Evolutionary conservation across 371 early-diverging fungal species (phyloP).

Genomic region (Rhizomucor miehei): DNA sequence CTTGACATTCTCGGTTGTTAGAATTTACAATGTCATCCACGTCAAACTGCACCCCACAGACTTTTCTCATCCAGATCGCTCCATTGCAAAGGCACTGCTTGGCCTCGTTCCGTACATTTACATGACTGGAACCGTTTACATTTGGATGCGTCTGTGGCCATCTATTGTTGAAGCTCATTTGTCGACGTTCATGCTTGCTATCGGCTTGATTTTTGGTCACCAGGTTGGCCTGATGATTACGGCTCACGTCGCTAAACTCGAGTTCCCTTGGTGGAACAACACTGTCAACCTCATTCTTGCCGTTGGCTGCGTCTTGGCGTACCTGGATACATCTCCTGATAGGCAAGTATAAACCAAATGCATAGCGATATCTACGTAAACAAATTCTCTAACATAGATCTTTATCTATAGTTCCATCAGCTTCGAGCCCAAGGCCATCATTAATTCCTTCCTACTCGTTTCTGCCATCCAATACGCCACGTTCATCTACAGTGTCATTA

Average conservation of each 20-base stretch:
- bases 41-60: slow-evolving; percentile 36
- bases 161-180: slow-evolving; percentile 60
- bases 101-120: slow-evolving; percentile 67
- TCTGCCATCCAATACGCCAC: slow-evolving; percentile 55
- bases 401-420: slow-evolving; percentile 11
- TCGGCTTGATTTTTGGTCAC: slow-evolving; percentile 81
- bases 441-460: slow-evolving; percentile 22
- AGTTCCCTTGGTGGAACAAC: slow-evolving; percentile 73
- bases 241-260: slow-evolving; percentile 79
- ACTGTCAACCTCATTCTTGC: slow-evolving; percentile 49
- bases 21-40: slow-evolving; percentile 26
- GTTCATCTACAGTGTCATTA: slow-evolving; percentile 71
- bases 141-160: slow-evolving; percentile 77
- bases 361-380: not conserved
- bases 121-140: slow-evolving; percentile 48
- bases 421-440: slow-evolving; percentile 20
- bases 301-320: slow-evolving; percentile 67
- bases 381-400: slow-evolving; percentile 3
- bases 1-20: slow-evolving; percentile 3
- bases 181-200: slow-evolving; percentile 63
- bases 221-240: slow-evolving; percentile 84
- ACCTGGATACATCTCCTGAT: slow-evolving; percentile 45
- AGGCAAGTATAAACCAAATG: slow-evolving; percentile 47
- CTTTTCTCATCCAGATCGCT: slow-evolving; percentile 36
- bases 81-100: slow-evolving; percentile 51